These are phyloP conservation scores for Phylloporus arenicola DNA, from an alignment of 768 basidiomycete species.

Conservation along the genomic window DNA sequence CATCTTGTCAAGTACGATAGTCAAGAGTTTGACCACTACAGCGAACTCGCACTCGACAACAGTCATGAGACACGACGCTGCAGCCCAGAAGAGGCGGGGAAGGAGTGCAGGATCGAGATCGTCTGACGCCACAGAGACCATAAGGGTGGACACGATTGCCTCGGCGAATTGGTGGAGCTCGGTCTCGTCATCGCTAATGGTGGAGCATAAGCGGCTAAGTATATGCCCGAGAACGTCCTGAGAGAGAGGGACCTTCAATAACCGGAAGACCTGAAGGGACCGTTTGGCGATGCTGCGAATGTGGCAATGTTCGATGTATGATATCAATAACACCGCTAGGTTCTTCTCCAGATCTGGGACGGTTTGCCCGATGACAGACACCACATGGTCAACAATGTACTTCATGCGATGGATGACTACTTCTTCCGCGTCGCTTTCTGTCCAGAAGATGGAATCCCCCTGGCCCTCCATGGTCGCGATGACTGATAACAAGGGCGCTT, in stretches of 20 bases:
- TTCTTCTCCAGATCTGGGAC: slow-evolving; percentile 62
- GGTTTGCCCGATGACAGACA: slow-evolving; percentile 64
- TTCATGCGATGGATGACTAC: slow-evolving; percentile 65
- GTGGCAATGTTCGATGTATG: slow-evolving; percentile 84
- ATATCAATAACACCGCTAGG: slow-evolving; percentile 76
- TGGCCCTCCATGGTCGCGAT: slow-evolving; percentile 56
- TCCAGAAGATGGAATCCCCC: slow-evolving; percentile 59
- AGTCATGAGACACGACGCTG: slow-evolving; percentile 75
- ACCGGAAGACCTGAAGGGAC: slow-evolving; percentile 85
- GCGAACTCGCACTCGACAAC: slow-evolving; percentile 77
- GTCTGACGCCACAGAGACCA: slow-evolving; percentile 49
- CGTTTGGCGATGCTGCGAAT: slow-evolving; percentile 82
- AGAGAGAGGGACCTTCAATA: slow-evolving; percentile 66
- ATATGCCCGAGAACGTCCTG: slow-evolving; percentile 71
- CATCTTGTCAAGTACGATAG: slow-evolving; percentile 58
- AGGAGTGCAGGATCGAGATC: slow-evolving; percentile 58
- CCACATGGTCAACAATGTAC: slow-evolving; percentile 57
- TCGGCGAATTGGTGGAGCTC: slow-evolving; percentile 79
- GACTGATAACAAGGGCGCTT: slow-evolving; percentile 44
- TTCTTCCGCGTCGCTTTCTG: slow-evolving; percentile 55
- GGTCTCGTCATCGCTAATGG: slow-evolving; percentile 68
- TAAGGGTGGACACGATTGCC: slow-evolving; percentile 76
- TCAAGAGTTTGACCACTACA: slow-evolving; percentile 60
- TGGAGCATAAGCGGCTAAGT: slow-evolving; percentile 78
- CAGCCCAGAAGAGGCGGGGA: slow-evolving; percentile 86